These are phyloP conservation scores for Aspergillus sp. DNA, from an alignment of 2,329 filamentous ascomycete species.

Conservation along the genomic window DNA sequence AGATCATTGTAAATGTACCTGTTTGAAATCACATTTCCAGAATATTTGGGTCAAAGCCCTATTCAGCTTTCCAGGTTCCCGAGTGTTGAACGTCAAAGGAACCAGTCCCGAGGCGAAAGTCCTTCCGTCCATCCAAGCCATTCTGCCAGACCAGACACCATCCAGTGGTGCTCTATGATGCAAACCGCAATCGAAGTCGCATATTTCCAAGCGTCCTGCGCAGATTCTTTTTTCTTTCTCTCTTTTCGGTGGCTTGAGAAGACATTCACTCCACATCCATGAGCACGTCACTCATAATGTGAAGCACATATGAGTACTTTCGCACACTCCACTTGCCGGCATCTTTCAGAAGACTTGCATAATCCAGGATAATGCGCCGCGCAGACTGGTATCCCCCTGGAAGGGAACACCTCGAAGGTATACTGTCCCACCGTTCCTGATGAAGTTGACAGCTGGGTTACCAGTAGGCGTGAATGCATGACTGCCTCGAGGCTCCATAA, in stretches of 20 bases:
- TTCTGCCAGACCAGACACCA: no score
- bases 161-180: no score
- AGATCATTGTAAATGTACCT: no score
- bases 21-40: no score
- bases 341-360: constrained; percentile 49
- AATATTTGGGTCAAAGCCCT: no score
- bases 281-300: constrained; percentile 51
- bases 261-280: constrained; percentile 29
- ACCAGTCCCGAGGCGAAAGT: no score
- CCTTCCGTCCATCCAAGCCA: no score
- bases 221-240: not conserved
- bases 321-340: constrained; percentile 49
- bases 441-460: constrained; percentile 37
- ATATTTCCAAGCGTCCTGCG: not conserved
- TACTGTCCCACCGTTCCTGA: constrained; percentile 45
- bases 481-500: constrained; percentile 28
- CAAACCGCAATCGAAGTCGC: no score
- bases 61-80: no score
- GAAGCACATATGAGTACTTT: constrained; percentile 48
- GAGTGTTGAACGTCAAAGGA: no score
- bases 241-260: not conserved
- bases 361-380: constrained; percentile 48
- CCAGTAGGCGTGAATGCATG: constrained; percentile 23
- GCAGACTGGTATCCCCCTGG: constrained; percentile 49
- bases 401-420: constrained; percentile 46